Conservation (phyloP, 805 yeast genomes). For the Hanseniaspora pseudoguilliermondii region DNA sequence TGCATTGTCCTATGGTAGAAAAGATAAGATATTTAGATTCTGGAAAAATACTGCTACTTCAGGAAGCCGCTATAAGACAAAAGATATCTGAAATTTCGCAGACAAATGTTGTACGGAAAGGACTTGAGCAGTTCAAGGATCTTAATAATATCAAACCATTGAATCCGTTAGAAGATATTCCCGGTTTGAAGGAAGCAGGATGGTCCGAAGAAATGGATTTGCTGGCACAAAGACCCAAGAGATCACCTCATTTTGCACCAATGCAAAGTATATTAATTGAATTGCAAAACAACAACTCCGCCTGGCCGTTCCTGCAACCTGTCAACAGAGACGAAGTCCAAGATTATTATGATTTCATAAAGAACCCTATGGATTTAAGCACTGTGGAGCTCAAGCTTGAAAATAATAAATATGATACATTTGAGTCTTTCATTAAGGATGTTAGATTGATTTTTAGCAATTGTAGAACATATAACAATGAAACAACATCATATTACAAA, state of each 20-base stretch:
- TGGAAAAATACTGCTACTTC: conserved; percentile 70
- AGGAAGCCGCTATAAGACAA: conserved; percentile 79
- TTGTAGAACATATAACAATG: conserved; percentile 86
- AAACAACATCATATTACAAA: conserved; percentile 86
- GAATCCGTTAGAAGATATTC: conserved; percentile 66
- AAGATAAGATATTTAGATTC: conserved; percentile 77
- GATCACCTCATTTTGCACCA: conserved; percentile 87
- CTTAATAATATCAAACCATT: conserved; percentile 35
- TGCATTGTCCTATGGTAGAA: conserved; percentile 95
- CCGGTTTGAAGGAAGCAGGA: conserved; percentile 86
- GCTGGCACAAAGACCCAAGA: conserved; percentile 82
- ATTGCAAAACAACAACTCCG: conserved; percentile 84
- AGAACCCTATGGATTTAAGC: conserved; percentile 94
- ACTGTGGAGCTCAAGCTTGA: conserved; percentile 92
- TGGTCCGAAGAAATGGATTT: conserved; percentile 99
- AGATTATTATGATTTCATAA: conserved; percentile 89
- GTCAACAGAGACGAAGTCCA: conserved; percentile 90
- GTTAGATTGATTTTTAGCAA: conserved; percentile 75
- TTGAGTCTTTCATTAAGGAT: conserved; percentile 87
- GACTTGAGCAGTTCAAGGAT: conserved; percentile 58
- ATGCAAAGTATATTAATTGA: conserved; percentile 84
- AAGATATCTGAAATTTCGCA: conserved; percentile 70
- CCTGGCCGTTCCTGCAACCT: conserved; percentile 95
- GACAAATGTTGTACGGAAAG: conserved; percentile 71
- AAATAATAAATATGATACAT: conserved; percentile 76